These are phyloP conservation scores for Ligustrum vulgare DNA, from an alignment of 257 asterid species.

Conservation along the genomic window DNA sequence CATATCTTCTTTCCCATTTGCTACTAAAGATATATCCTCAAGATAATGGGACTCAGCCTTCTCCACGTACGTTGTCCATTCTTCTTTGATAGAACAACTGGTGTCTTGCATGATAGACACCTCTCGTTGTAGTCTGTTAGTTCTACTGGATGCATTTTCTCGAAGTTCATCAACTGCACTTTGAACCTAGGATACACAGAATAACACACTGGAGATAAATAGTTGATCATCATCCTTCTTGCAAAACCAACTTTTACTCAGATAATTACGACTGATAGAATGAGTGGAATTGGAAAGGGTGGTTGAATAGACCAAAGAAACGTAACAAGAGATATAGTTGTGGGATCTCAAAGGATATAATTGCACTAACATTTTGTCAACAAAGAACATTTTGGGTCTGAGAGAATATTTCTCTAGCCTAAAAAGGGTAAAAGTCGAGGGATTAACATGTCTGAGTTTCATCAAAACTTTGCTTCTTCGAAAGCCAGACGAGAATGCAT, in stretches of 20 bases:
- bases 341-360: neutral
- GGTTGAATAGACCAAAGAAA: neutral
- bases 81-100: constrained; percentile 60
- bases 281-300: neutral
- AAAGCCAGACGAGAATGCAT: no score
- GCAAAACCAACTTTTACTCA: neutral
- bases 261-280: no score
- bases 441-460: no score
- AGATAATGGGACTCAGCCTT: constrained; percentile 68
- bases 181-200: constrained; percentile 57
- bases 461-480: no score
- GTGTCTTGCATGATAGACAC: constrained; percentile 81
- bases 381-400: neutral
- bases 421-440: no score
- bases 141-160: constrained; percentile 73
- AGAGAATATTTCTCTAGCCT: neutral
- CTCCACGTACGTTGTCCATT: constrained; percentile 63
- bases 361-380: neutral
- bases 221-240: neutral
- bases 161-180: constrained; percentile 71
- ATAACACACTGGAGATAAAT: neutral
- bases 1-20: constrained; percentile 68
- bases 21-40: constrained; percentile 74
- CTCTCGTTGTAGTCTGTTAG: constrained; percentile 73
- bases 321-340: neutral